Evolutionary conservation across 306 rosid species (phyloP).

Genomic region (Sicyos baderoa): DNA sequence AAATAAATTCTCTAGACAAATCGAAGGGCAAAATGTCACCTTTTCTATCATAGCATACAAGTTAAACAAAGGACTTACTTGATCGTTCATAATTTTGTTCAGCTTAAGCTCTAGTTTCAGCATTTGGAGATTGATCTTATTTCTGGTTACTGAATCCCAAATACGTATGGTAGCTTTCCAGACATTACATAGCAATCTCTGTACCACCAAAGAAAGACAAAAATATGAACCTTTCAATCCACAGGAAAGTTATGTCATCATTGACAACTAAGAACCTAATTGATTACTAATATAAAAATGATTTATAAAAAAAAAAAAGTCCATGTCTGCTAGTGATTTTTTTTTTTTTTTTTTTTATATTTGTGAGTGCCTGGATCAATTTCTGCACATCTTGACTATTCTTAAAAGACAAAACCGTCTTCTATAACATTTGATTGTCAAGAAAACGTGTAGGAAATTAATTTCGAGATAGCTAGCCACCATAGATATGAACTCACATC

Average conservation of each 20-base stretch:
- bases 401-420: no score
- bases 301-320: constrained; percentile 5
- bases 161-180: constrained; percentile 53
- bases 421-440: no score
- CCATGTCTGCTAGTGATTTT: not conserved
- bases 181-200: constrained; percentile 66
- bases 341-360: no score
- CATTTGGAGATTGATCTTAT: constrained; percentile 63
- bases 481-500: no score
- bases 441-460: no score
- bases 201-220: constrained; percentile 20
- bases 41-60: constrained; percentile 14
- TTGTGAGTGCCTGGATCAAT: no score
- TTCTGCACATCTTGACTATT: no score
- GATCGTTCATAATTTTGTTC: constrained; percentile 57
- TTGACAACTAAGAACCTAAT: not conserved
- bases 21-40: not conserved
- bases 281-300: not conserved
- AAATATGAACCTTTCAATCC: not conserved
- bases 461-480: no score
- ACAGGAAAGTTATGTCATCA: not conserved
- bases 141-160: constrained; percentile 72
- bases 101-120: constrained; percentile 81
- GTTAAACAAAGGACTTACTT: constrained; percentile 48
- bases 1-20: not conserved